Conservation (phyloP, 192 early-diverging fungal species). For the Backusella westeae region DNA sequence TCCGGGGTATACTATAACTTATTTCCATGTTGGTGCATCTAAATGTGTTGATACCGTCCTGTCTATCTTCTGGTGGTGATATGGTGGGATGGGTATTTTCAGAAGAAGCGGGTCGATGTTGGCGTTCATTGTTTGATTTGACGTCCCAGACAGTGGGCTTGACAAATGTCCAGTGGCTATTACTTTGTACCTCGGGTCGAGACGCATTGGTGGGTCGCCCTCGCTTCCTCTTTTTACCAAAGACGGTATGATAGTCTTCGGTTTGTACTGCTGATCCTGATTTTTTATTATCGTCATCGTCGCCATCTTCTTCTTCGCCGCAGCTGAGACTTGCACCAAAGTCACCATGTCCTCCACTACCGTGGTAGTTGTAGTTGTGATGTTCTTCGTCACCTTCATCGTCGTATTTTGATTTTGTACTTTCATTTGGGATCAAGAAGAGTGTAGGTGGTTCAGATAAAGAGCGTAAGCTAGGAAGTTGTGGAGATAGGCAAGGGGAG, state of each 20-base stretch:
- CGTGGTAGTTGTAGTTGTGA: not conserved
- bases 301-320: not conserved
- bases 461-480: not conserved
- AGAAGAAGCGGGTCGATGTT: not conserved
- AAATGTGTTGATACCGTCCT: constrained; percentile 15
- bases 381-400: not conserved
- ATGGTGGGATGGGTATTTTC: not conserved
- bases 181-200: constrained; percentile 8
- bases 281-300: not conserved
- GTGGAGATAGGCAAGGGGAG: not conserved
- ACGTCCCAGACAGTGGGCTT: constrained; percentile 31
- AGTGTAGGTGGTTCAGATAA: constrained; percentile 13
- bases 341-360: not conserved
- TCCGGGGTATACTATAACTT: constrained; percentile 20
- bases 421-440: not conserved
- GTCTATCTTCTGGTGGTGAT: not conserved
- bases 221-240: constrained; percentile 17
- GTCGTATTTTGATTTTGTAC: not conserved
- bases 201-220: constrained; percentile 23
- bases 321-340: not conserved
- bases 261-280: not conserved
- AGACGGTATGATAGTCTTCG: constrained; percentile 7
- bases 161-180: constrained; percentile 27
- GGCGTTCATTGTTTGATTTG: constrained; percentile 6
- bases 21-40: constrained; percentile 19